phyloP scores from a whole-genome alignment of 1,284 basidiomycete species.

The Cutaneotrichosporon spelunceum region DNA sequence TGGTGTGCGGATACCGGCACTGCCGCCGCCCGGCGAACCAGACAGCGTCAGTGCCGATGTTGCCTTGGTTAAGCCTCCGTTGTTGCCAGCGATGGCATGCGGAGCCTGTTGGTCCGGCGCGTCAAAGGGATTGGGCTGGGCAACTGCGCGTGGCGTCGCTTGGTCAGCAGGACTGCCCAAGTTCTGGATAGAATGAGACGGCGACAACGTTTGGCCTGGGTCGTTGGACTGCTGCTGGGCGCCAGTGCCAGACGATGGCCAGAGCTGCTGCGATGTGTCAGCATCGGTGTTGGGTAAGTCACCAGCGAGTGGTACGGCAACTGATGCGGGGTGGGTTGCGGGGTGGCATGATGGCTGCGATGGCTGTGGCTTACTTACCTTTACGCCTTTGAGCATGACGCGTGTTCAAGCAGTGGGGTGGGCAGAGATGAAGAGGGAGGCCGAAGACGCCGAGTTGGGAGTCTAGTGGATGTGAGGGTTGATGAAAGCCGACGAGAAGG shows the following conservation, averaged over 20 bases:
- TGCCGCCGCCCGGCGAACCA: conserved; percentile 37
- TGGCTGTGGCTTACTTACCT: conserved; percentile 32
- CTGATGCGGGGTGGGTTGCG: conserved; percentile 14
- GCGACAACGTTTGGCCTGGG: conserved; percentile 31
- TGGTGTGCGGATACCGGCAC: conserved; percentile 39
- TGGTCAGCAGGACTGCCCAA: conserved; percentile 59
- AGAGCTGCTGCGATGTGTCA: conserved; percentile 38
- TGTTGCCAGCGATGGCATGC: conserved; percentile 28
- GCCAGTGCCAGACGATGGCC: conserved; percentile 33
- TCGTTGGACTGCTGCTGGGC: conserved; percentile 21
- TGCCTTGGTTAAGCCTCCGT: conserved; percentile 47
- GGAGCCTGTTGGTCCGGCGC: conserved; percentile 21
- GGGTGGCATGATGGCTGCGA: conserved; percentile 3
- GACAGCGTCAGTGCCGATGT: conserved; percentile 42
- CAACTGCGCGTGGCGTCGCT: conserved; percentile 65
- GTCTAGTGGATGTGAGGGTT: not conserved
- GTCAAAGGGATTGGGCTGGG: conserved; percentile 69
- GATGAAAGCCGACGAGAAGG: conserved; percentile 1
- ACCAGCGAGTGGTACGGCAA: not conserved
- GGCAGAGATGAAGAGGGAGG: not conserved
- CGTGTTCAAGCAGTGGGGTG: not conserved
- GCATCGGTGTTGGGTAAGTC: conserved; percentile 7
- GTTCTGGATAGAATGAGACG: conserved; percentile 39
- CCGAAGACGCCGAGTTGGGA: not conserved
- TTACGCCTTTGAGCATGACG: conserved; percentile 49